phyloP scores from a whole-genome alignment of 345 rosid species.

The Pistacia vera region DNA sequence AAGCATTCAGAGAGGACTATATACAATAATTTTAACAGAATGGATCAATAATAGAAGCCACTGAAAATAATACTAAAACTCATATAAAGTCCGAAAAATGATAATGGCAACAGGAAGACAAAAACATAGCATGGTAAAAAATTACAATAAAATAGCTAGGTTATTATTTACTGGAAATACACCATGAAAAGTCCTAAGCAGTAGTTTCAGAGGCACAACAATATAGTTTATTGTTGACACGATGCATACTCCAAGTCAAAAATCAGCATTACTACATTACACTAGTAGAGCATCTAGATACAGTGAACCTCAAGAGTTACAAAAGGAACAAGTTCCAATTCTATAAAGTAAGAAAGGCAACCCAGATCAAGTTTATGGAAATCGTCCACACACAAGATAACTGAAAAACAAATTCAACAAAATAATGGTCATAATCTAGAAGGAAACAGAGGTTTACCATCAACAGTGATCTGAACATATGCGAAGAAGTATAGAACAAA shows the following conservation, averaged over 20 bases:
- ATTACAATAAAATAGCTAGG: not conserved
- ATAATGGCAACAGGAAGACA: not conserved
- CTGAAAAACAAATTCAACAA: slow-evolving; percentile 16
- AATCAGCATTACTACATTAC: not conserved
- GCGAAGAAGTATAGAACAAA: too few species aligned
- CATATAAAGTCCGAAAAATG: not conserved
- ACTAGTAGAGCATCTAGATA: not conserved
- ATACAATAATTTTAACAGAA: not conserved
- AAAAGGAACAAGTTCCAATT: not conserved
- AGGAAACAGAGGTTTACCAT: slow-evolving; percentile 9
- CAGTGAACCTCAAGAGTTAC: not conserved
- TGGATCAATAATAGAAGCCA: not conserved
- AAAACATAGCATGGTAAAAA: not conserved
- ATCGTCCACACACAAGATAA: slow-evolving; percentile 8
- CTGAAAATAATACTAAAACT: not conserved
- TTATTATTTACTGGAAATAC: not conserved
- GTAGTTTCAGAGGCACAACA: not conserved
- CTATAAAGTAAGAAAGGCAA: not conserved
- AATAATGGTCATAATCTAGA: not conserved
- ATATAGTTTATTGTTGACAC: not conserved
- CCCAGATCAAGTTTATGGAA: slow-evolving; percentile 24
- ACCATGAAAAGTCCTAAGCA: not conserved
- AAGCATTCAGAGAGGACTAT: not conserved
- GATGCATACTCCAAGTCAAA: not conserved
- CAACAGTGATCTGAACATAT: slow-evolving; percentile 9